Base-by-base conservation (phyloP, 495 filamentous ascomycete genomes). In the Penicillium coprophilum region DNA sequence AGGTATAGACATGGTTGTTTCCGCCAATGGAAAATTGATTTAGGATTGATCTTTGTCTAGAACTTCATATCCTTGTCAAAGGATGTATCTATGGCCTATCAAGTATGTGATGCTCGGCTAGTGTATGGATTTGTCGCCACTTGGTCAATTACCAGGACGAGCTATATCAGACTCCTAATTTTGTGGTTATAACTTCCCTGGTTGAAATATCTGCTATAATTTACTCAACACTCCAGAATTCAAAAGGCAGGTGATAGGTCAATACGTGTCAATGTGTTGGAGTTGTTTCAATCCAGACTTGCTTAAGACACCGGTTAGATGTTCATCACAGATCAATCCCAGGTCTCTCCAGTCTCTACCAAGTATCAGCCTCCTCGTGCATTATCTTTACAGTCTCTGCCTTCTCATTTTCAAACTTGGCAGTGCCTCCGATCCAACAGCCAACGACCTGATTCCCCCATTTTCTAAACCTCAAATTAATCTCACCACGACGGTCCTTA, bases 341-440 rank as follows among this genome's bases (percentile, higher is more conserved):
- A 2, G 6, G 13, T 36, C 15, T 17, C 34, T 38, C 39, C 20
- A 6, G 11, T 43, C 40, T 12, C 12, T 43, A 23, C 28, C 12
- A 15, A 28, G 24, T 8, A 13, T 28, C 24, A 4, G 44, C n/a
- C 23, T 44, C 40, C 23, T 1, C 8, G 6, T 2, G 17, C 24
- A 5, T 17, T 19, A n/a, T 12, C n/a, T 31, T 8, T 17, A 15
- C 44, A 28, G 23, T 24, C 41, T 44, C 41, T 8, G 2, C 15
- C 21, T 15, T 1, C 19, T 24, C 21, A 3, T n/a, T 47, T 23
- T 32, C 12, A 36, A 24, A 44, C 24, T 24, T 6, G 28, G 32
- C 46, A 34, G 20, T 23, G 6, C 53, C 53, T 17, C 43, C 44
- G 40, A 59, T 55, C 56, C 59, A 57, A 53, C 53, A 62, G 1